phyloP scores from a whole-genome alignment of 176 grass and related monocot genomes.

The Panicum miliaceum region DNA sequence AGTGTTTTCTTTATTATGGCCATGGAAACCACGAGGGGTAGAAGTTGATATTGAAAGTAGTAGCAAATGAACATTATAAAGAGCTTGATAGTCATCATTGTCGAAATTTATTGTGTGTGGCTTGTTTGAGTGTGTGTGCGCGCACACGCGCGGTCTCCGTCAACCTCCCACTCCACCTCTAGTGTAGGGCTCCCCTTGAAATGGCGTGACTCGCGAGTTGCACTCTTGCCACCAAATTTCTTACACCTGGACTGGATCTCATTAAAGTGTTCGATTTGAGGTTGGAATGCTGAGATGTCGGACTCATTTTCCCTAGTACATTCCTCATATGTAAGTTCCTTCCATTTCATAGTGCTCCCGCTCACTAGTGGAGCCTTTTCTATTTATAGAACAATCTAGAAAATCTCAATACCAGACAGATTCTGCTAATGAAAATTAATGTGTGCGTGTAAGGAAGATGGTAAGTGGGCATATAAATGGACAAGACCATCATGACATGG shows the following conservation, averaged over 20 bases:
- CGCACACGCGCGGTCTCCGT: no score
- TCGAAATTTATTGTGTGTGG: no score
- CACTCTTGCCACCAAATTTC: conserved; percentile 68
- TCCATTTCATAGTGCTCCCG: conserved; percentile 93
- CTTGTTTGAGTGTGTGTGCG: no score
- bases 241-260: conserved; percentile 70
- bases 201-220: conserved; percentile 37
- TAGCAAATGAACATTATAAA: no score
- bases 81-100: no score
- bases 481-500: no score
- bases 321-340: conserved; percentile 95
- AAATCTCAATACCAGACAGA: conserved; percentile 29
- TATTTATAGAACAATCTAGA: conserved; percentile 39
- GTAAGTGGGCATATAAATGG: no score
- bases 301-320: conserved; percentile 89
- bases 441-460: no score
- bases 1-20: no score
- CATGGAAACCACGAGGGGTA: no score
- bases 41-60: no score
- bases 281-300: conserved; percentile 82
- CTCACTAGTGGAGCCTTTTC: conserved; percentile 63
- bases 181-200: conserved; percentile 75
- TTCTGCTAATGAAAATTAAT: conserved; percentile 28
- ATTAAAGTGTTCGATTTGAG: conserved; percentile 78
- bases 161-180: no score